A percentile compares a stretch with the other conserved stretches of the same genome.
Conservation (phyloP, 805 yeast species). For the Danielia oregonensis region DNA sequence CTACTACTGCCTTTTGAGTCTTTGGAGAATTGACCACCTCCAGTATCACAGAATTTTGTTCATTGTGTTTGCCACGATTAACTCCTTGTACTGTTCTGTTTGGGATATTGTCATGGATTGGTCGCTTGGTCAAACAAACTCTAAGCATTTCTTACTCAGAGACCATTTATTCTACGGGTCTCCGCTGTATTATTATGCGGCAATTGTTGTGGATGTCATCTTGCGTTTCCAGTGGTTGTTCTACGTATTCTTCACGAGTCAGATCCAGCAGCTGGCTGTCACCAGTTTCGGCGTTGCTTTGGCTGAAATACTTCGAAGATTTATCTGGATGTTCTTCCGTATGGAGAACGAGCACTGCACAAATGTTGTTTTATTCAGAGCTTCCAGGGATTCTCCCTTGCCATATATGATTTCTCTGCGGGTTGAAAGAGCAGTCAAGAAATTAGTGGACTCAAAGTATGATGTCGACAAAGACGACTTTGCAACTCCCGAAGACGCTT, state of each 20-base stretch:
- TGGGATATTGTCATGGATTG: slow-evolving; percentile 98
- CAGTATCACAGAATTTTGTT: slow-evolving; percentile 50
- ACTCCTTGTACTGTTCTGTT: slow-evolving; percentile 61
- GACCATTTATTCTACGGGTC: slow-evolving; percentile 63
- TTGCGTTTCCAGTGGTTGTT: slow-evolving; percentile 90
- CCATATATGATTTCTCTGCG: slow-evolving; percentile 57
- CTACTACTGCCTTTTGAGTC: slow-evolving; percentile 70
- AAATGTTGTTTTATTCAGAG: slow-evolving; percentile 79
- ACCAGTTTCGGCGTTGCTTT: slow-evolving; percentile 81
- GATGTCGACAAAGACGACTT: slow-evolving; percentile 4
- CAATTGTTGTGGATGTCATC: slow-evolving; percentile 68
- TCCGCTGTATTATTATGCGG: slow-evolving; percentile 62
- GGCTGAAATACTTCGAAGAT: slow-evolving; percentile 79
- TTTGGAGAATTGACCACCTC: slow-evolving; percentile 62
- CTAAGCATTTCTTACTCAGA: slow-evolving; percentile 57
- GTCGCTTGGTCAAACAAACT: slow-evolving; percentile 72
- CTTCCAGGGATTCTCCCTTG: slow-evolving; percentile 80
- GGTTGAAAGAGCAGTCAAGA: slow-evolving; percentile 36
- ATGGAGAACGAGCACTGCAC: slow-evolving; percentile 96
- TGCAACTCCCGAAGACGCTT: slow-evolving; percentile 8
- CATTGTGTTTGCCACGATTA: slow-evolving; percentile 69
- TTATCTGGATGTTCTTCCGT: slow-evolving; percentile 87
- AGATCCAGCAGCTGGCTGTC: slow-evolving; percentile 82
- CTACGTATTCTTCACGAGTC: slow-evolving; percentile 71
- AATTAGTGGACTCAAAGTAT: slow-evolving; percentile 33